Conservation (phyloP, 2,329 filamentous ascomycete species). For the Dendrostoma leiphaemia region DNA sequence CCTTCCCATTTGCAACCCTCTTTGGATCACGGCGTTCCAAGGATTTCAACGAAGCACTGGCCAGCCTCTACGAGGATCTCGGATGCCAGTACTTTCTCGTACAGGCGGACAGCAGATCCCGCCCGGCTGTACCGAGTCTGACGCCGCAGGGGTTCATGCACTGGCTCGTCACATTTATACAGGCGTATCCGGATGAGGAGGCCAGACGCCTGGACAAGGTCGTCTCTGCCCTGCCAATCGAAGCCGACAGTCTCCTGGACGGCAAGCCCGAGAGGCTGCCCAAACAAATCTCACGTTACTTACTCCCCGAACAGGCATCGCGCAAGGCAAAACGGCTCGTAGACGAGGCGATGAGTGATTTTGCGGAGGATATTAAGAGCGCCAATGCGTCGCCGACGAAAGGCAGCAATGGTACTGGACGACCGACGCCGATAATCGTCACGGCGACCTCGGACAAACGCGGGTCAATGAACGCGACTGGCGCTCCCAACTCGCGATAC, state of each 20-base stretch:
- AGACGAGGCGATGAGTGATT: conserved; percentile 55
- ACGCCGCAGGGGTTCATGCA: conserved; percentile 66
- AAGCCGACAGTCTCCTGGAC: conserved; percentile 48
- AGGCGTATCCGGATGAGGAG: conserved; percentile 74
- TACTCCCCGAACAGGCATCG: conserved; percentile 64
- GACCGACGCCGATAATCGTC: conserved; percentile 2
- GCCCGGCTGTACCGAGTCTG: conserved; percentile 61
- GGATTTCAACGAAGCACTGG: conserved; percentile 50
- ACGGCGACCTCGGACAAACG: conserved; percentile 9
- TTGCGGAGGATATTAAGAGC: conserved; percentile 24
- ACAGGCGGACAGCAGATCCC: conserved; percentile 48
- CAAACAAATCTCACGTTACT: conserved; percentile 70
- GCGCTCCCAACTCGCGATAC: conserved; percentile 8
- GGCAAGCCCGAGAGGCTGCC: conserved; percentile 72
- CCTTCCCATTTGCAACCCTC: conserved; percentile 65
- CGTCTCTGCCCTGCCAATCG: conserved; percentile 68
- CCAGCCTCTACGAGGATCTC: conserved; percentile 54
- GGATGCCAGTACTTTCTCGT: conserved; percentile 65
- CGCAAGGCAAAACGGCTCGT: conserved; percentile 57
- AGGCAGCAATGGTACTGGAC: background rate
- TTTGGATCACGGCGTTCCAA: conserved; percentile 41
- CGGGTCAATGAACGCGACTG: background rate
- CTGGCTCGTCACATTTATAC: conserved; percentile 72
- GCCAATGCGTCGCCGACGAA: background rate
- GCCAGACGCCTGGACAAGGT: conserved; percentile 67